These are phyloP conservation scores for Mallotus repandus DNA, from an alignment of 441 rosid genomes.

Conservation along the genomic window DNA sequence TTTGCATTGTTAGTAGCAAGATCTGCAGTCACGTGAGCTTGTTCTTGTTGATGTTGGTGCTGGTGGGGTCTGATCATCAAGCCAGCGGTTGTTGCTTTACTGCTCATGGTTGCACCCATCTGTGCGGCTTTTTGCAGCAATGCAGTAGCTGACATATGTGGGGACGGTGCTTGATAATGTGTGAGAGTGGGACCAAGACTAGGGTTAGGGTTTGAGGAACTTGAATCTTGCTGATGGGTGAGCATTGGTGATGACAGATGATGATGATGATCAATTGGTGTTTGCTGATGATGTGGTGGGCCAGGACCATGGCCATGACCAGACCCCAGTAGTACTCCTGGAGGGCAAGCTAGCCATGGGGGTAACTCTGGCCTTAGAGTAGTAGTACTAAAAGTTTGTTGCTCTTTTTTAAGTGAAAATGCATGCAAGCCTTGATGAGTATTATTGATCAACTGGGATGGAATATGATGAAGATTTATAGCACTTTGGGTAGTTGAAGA, in stretches of 20 bases:
- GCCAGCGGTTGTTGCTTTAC: conserved; percentile 15
- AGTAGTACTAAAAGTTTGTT: conserved; percentile 24
- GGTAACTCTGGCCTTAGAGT: conserved; percentile 38
- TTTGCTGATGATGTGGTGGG: conserved; percentile 26
- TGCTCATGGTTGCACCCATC: conserved; percentile 75
- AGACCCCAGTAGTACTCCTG: conserved; percentile 14
- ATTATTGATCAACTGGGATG: conserved; percentile 29
- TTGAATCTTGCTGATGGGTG: conserved; percentile 29
- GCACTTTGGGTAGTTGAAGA: conserved; percentile 23
- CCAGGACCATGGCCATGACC: conserved; percentile 16
- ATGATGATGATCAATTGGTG: conserved; percentile 31
- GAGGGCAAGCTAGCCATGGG: conserved; percentile 48
- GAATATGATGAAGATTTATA: conserved; percentile 26
- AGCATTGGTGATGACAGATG: conserved; percentile 35
- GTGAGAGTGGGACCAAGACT: conserved; percentile 41
- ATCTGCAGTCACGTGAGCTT: conserved; percentile 43
- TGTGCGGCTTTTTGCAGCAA: conserved; percentile 90
- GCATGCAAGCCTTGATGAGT: conserved; percentile 28
- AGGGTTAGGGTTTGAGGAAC: conserved; percentile 56
- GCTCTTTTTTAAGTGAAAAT: conserved; percentile 51
- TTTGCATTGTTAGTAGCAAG: conserved; percentile 14
- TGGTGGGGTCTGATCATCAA: conserved; percentile 33
- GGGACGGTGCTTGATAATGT: conserved; percentile 32
- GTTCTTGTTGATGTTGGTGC: conserved; percentile 28
- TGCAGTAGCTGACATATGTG: conserved; percentile 93